phyloP scores from a whole-genome alignment of 257 asterid genomes.

The Knoxia roxburghii region DNA sequence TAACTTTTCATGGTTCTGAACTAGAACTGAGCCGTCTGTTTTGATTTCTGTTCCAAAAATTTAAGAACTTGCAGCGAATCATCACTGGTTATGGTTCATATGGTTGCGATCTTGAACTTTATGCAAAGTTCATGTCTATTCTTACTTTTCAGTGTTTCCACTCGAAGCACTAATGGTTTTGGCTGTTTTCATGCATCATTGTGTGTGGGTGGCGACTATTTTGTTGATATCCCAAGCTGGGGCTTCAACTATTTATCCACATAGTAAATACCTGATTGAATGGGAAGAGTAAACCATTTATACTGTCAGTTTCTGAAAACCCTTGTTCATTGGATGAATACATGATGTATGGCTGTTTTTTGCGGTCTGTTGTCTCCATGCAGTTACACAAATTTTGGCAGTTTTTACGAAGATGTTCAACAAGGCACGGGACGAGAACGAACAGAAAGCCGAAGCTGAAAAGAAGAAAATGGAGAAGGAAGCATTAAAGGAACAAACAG shows the following conservation, averaged over 20 bases:
- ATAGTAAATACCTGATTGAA: background rate
- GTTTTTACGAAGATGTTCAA: conserved; percentile 81
- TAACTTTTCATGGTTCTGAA: no score
- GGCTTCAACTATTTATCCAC: background rate
- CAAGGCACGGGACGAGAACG: conserved; percentile 84
- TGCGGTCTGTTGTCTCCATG: conserved; percentile 16
- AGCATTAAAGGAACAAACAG: conserved; percentile 76
- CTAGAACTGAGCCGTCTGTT: no score
- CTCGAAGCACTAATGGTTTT: background rate
- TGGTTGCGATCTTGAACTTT: no score
- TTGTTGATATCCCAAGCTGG: background rate
- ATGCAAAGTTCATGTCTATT: no score
- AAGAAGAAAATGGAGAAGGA: conserved; percentile 90
- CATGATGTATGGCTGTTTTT: conserved; percentile 5
- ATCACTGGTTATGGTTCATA: no score
- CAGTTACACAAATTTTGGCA: conserved; percentile 85
- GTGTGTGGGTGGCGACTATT: background rate
- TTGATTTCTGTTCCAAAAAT: no score
- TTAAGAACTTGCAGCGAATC: no score
- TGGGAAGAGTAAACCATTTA: background rate
- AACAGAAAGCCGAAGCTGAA: conserved; percentile 78
- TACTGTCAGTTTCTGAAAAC: background rate
- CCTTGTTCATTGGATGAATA: background rate
- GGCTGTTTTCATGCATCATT: background rate
- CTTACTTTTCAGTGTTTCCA: no score